These are phyloP conservation scores for Ceratocystis lukuohia DNA, from an alignment of 2,329 filamentous ascomycete genomes.

Conservation along the genomic window DNA sequence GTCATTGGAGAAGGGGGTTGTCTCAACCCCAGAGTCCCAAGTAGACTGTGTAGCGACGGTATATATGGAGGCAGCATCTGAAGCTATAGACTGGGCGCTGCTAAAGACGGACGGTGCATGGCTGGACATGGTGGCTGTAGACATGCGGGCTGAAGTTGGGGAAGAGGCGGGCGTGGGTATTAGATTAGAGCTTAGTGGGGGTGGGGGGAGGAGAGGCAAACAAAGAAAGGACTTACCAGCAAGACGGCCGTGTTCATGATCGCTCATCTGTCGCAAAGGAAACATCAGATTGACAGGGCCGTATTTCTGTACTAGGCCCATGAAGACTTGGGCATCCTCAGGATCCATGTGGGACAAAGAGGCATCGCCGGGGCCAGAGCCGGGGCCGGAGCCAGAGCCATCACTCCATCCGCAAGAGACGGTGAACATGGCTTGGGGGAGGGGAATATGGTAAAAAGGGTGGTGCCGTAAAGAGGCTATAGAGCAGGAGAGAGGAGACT, in stretches of 20 bases:
- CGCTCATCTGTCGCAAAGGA: slow-evolving; percentile 19
- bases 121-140: slow-evolving; percentile 30
- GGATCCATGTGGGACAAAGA: slow-evolving; percentile 14
- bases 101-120: slow-evolving; percentile 30
- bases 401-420: slow-evolving; percentile 19
- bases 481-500: not conserved
- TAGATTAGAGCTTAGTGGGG: not conserved
- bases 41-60: slow-evolving; percentile 18
- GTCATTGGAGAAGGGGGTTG: slow-evolving; percentile 13
- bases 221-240: not conserved
- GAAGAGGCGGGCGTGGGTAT: not conserved
- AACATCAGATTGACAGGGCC: slow-evolving; percentile 21
- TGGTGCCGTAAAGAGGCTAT: not conserved
- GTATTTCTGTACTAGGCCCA: slow-evolving; percentile 19
- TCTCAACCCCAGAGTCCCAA: slow-evolving; percentile 18
- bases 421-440: slow-evolving; percentile 18
- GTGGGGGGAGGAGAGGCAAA: not conserved
- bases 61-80: slow-evolving; percentile 23
- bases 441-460: not conserved
- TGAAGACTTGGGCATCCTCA: slow-evolving; percentile 19
- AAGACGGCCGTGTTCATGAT: slow-evolving; percentile 11
- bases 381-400: slow-evolving; percentile 5
- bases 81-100: slow-evolving; percentile 32
- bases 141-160: slow-evolving; percentile 27
- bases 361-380: not conserved